These are phyloP conservation scores for Buddleja alternifolia DNA, from an alignment of 257 asterid genomes.

Conservation along the genomic window DNA sequence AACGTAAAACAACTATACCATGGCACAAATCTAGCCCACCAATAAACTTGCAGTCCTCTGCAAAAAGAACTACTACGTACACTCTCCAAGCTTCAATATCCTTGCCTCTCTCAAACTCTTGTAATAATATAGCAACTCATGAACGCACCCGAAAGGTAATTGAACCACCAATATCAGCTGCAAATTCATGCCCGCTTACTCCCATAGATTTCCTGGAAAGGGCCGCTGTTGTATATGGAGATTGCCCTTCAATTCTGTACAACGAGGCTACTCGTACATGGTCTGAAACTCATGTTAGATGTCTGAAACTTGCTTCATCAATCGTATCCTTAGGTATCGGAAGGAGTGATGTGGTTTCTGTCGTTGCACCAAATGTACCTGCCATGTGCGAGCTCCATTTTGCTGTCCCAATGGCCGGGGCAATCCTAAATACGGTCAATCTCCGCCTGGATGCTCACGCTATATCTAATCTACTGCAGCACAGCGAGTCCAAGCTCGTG, in stretches of 20 bases:
- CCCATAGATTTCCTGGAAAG: conserved; percentile 49
- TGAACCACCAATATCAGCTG: conserved; percentile 18
- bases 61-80: not conserved
- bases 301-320: conserved; percentile 55
- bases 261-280: conserved; percentile 40
- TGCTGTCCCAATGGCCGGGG: conserved; percentile 67
- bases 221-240: conserved; percentile 48
- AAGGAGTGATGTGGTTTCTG: conserved; percentile 56
- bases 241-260: conserved; percentile 49
- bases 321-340: conserved; percentile 42
- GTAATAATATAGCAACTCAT: not conserved
- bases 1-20: not conserved
- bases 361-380: conserved; percentile 62
- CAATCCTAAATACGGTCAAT: conserved; percentile 53
- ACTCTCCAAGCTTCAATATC: conserved; percentile 15
- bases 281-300: conserved; percentile 53
- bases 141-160: not conserved
- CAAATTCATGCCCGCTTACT: conserved; percentile 45
- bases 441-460: conserved; percentile 53
- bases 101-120: conserved; percentile 16
- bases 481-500: conserved; percentile 48
- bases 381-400: conserved; percentile 78
- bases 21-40: conserved; percentile 9
- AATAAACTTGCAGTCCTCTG: not conserved
- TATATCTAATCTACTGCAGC: conserved; percentile 45